These are phyloP conservation scores for Psilocybe cyanescens DNA, from an alignment of 768 basidiomycete species.

Conservation along the genomic window DNA sequence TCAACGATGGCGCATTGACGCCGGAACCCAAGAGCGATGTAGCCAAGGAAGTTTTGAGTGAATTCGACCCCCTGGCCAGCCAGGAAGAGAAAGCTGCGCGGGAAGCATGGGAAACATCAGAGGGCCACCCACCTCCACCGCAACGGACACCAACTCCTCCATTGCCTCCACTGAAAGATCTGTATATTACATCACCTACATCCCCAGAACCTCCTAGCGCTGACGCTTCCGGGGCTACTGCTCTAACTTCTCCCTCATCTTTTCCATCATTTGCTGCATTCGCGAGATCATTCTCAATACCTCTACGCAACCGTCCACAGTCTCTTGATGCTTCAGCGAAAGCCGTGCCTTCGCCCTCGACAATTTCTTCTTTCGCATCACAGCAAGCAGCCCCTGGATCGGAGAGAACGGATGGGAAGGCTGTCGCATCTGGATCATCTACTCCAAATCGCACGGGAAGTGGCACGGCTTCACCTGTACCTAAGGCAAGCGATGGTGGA, in stretches of 20 bases:
- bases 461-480: slow-evolving; percentile 32
- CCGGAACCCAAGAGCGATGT: slow-evolving; percentile 27
- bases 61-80: slow-evolving; percentile 72
- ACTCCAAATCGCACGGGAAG: slow-evolving; percentile 30
- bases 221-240: slow-evolving; percentile 9
- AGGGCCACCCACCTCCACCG: slow-evolving; percentile 65
- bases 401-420: slow-evolving; percentile 20
- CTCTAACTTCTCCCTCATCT: slow-evolving; percentile 32
- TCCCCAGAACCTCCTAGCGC: slow-evolving; percentile 22
- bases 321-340: slow-evolving; percentile 62
- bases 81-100: slow-evolving; percentile 61
- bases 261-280: slow-evolving; percentile 71
- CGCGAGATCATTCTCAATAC: slow-evolving; percentile 60
- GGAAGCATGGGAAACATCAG: slow-evolving; percentile 66
- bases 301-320: slow-evolving; percentile 55
- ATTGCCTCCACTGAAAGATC: slow-evolving; percentile 43
- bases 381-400: slow-evolving; percentile 42
- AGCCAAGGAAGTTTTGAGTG: slow-evolving; percentile 50
- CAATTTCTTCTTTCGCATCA: slow-evolving; percentile 55
- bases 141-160: slow-evolving; percentile 39
- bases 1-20: slow-evolving; percentile 30
- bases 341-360: slow-evolving; percentile 58
- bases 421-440: slow-evolving; percentile 23
- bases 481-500: slow-evolving; percentile 41
- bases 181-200: slow-evolving; percentile 28